Evolutionary conservation across 2,329 filamentous ascomycete genomes (phyloP).

Genomic region (Cyclaneusma minus): DNA sequence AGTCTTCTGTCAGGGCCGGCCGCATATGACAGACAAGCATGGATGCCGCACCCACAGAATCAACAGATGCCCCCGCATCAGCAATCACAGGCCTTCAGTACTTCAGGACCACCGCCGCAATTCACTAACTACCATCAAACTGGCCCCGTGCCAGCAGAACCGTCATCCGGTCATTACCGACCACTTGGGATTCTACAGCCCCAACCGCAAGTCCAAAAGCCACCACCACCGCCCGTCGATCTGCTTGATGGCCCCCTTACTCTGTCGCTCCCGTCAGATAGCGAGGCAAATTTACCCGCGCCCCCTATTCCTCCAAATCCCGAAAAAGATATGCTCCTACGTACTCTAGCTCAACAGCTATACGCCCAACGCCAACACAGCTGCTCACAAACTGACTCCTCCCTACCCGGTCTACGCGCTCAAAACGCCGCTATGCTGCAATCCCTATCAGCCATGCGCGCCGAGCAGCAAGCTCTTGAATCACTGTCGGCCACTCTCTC

Average conservation of each 20-base stretch:
- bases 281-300: conserved; percentile 36
- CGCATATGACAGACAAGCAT: conserved; percentile 9
- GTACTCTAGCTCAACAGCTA: conserved; percentile 58
- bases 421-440: conserved; percentile 64
- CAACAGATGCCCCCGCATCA: conserved; percentile 8
- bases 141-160: conserved; percentile 7
- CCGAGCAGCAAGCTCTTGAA: conserved; percentile 57
- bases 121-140: conserved; percentile 5
- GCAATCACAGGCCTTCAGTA: conserved; percentile 6
- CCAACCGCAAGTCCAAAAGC: conserved; percentile 18
- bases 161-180: conserved; percentile 10
- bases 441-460: conserved; percentile 53
- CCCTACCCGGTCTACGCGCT: conserved; percentile 58
- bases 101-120: conserved; percentile 4
- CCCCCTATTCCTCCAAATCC: conserved; percentile 92
- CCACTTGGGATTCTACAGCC: conserved; percentile 15
- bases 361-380: conserved; percentile 52
- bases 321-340: conserved; percentile 77
- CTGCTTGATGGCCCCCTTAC: conserved; percentile 37
- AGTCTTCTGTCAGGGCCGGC: conserved; percentile 11
- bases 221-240: conserved; percentile 28
- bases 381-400: conserved; percentile 56
- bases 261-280: conserved; percentile 28
- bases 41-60: conserved; percentile 7
- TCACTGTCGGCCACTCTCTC: conserved; percentile 56